Evolutionary conservation across 768 basidiomycete species (phyloP).

Genomic region (Lactifluus piperatus): DNA sequence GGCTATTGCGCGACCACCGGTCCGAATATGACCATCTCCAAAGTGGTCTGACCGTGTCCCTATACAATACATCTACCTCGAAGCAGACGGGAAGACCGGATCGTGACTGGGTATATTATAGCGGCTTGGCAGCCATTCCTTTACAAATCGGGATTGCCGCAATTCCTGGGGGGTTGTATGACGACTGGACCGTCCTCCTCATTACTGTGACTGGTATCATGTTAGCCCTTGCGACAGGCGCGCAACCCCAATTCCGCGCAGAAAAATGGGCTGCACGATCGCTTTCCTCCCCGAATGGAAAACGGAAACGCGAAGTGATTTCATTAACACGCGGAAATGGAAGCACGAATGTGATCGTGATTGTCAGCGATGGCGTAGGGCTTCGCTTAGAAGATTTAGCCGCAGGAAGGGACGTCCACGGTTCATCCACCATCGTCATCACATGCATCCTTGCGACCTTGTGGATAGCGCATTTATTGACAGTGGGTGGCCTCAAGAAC

Average conservation of each 20-base stretch:
- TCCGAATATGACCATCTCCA: slow-evolving; percentile 5
- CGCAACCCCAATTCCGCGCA: slow-evolving; percentile 27
- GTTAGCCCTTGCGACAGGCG: slow-evolving; percentile 22
- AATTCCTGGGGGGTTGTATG: slow-evolving; percentile 23
- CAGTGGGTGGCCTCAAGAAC: slow-evolving; percentile 19
- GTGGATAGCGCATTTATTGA: slow-evolving; percentile 25
- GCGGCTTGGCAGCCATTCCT: slow-evolving; percentile 22
- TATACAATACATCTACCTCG: slow-evolving; percentile 18
- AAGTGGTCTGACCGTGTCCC: slow-evolving; percentile 20
- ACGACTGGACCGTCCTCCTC: slow-evolving; percentile 27
- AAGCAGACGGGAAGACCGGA: slow-evolving; percentile 20
- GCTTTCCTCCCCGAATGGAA: neutral
- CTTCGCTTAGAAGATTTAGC: slow-evolving; percentile 28
- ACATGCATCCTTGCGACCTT: slow-evolving; percentile 17
- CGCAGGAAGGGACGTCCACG: slow-evolving; percentile 17
- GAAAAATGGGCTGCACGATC: slow-evolving; percentile 27
- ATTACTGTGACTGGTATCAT: slow-evolving; percentile 26
- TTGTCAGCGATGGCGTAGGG: slow-evolving; percentile 24
- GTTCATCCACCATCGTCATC: slow-evolving; percentile 7
- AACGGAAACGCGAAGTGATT: slow-evolving; percentile 22
- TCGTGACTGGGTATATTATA: slow-evolving; percentile 26
- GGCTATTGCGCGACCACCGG: slow-evolving; percentile 26
- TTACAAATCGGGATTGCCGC: slow-evolving; percentile 26
- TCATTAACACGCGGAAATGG: slow-evolving; percentile 28
- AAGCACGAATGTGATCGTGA: slow-evolving; percentile 25